Evolutionary conservation across 2,329 filamentous ascomycete species (phyloP).

Genomic region (Colletotrichum sp.): DNA sequence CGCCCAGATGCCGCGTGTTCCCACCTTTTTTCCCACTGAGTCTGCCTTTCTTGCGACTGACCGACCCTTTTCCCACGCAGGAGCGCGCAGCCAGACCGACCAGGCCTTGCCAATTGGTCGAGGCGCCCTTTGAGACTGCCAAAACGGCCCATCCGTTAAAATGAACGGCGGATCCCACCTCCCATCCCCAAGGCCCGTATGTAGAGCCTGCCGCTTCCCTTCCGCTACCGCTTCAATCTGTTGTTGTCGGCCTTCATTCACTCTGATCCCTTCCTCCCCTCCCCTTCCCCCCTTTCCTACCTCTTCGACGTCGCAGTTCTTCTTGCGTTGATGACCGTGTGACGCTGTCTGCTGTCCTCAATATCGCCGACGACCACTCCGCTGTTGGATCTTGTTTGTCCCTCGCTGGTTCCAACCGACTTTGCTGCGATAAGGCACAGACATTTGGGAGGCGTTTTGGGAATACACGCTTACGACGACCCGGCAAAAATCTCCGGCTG

Average conservation of each 20-base stretch:
- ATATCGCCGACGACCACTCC: neutral
- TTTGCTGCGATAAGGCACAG: neutral
- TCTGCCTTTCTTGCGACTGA: neutral
- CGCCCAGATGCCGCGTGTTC: constrained; percentile 5
- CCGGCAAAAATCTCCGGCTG: neutral
- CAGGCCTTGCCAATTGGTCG: neutral
- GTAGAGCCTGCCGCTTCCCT: neutral
- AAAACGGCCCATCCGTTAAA: constrained; percentile 15
- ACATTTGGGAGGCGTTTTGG: neutral
- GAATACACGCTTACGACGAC: neutral
- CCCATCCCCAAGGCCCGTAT: neutral
- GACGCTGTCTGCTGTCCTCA: neutral
- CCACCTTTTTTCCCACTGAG: neutral
- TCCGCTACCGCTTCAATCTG: neutral
- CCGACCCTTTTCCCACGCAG: neutral
- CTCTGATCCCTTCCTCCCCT: neutral
- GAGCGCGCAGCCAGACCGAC: neutral
- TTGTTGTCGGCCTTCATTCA: neutral
- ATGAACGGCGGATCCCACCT: constrained; percentile 14
- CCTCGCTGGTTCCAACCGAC: neutral
- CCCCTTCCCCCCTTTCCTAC: neutral
- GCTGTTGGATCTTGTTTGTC: neutral
- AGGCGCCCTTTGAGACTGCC: neutral
- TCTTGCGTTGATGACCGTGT: neutral
- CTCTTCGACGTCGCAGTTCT: neutral